Evolutionary conservation across 75 land plant genomes (phyloP).

Genomic region (Picea sitchensis): DNA sequence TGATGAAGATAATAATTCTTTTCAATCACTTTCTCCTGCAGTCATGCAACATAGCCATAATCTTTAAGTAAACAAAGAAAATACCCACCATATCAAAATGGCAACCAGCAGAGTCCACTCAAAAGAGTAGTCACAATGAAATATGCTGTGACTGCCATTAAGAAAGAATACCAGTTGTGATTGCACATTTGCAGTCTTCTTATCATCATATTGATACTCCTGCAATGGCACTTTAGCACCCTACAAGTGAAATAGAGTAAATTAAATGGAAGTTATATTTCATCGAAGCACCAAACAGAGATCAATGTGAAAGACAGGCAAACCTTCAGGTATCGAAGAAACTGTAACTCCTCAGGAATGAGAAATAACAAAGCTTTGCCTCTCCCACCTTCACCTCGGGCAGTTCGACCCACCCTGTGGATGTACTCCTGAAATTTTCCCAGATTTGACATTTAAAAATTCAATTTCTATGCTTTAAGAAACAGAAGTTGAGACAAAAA

Average conservation of each 20-base stretch:
- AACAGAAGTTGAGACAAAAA: background rate
- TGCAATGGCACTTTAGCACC: constrained; percentile 86
- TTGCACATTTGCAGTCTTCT: constrained; percentile 82
- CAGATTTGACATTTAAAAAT: background rate
- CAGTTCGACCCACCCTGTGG: constrained; percentile 97
- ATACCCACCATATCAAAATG: constrained; percentile 7
- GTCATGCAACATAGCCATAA: constrained; percentile 1
- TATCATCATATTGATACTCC: constrained; percentile 74
- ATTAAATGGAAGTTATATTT: background rate
- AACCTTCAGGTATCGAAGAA: constrained; percentile 85
- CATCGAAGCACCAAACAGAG: background rate
- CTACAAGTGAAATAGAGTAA: constrained; percentile 25
- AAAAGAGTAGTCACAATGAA: background rate
- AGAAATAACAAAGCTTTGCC: constrained; percentile 87
- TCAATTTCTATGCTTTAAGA: background rate
- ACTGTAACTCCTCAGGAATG: constrained; percentile 82
- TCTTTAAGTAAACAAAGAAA: background rate
- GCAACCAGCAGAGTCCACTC: background rate
- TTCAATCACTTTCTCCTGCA: constrained; percentile 73
- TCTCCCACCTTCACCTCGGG: constrained; percentile 85
- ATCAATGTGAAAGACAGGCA: background rate
- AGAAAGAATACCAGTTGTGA: constrained; percentile 63
- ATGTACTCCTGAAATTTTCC: constrained; percentile 70
- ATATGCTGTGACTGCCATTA: background rate
- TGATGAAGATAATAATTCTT: constrained; percentile 81